phyloP scores from a whole-genome alignment of 768 basidiomycete species.

The Leccinum uliginosum region DNA sequence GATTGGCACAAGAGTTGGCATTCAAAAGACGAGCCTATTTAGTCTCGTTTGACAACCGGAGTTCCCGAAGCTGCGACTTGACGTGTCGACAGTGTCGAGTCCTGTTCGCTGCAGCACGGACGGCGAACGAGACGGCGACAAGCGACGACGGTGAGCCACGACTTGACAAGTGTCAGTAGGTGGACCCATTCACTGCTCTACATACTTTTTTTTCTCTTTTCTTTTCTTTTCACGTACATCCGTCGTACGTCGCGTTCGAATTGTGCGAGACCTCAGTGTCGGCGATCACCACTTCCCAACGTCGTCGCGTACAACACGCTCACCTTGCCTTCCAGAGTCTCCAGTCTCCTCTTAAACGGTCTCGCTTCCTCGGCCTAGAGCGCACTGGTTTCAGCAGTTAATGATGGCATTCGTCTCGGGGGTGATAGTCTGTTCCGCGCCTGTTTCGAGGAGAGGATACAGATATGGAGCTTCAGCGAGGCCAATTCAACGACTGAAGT shows the following conservation, averaged over 20 bases:
- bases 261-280: conserved; percentile 89
- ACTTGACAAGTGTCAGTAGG: not conserved
- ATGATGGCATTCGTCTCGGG: conserved; percentile 32
- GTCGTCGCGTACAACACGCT: conserved; percentile 10
- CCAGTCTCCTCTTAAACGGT: conserved; percentile 68
- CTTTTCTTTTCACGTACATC: conserved; percentile 87
- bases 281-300: conserved; percentile 52
- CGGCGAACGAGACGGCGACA: not conserved
- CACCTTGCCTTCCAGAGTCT: conserved; percentile 82
- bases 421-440: conserved; percentile 93
- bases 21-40: conserved; percentile 91
- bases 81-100: conserved; percentile 69
- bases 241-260: conserved; percentile 94
- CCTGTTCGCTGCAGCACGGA: conserved; percentile 66
- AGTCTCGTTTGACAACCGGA: conserved; percentile 87
- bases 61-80: conserved; percentile 84
- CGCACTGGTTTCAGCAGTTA: conserved; percentile 64
- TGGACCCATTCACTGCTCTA: conserved; percentile 66
- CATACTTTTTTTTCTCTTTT: conserved; percentile 44
- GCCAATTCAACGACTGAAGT: conserved; percentile 91
- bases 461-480: conserved; percentile 96
- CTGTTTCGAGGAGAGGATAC: conserved; percentile 91
- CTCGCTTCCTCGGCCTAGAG: conserved; percentile 70
- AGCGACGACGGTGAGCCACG: not conserved
- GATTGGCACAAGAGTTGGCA: conserved; percentile 88